Evolutionary conservation across 352 stramenopile species (phyloP), one percentile per base, ranked within the genome.

Genomic region (Paralagenidium karlingii): DNA sequence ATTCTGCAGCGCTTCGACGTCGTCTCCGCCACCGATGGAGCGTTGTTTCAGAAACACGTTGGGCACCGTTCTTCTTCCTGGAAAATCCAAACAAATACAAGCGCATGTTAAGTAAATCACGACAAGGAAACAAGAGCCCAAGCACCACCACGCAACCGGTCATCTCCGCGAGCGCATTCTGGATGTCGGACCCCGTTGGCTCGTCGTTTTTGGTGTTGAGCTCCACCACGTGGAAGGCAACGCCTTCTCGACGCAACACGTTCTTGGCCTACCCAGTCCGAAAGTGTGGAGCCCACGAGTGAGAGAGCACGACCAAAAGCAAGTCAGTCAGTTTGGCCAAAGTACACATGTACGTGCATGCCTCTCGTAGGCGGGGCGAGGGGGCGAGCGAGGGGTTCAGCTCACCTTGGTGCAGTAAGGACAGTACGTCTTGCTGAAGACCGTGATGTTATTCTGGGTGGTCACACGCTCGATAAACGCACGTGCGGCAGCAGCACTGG

Each of bases 41-140:
- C 90, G 60, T 45, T 89, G 88, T 42, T 87, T 87, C 32, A 99
- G 74, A 61, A 98, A 99, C 18, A 99, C 89, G 53, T 98, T 97
- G 2, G 95, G 94, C 30, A 98, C 93, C 5, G 87, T 97, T 34
- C 71, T 63, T 38, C 96, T 85, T 43, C 88, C 93, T 60, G 68
- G 79, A 40, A 16, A 28, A 24, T 3, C 34, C 25, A 12, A 20
- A 37, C 8, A 33, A 47, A 24, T 29, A 20, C 38, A 26, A 22
- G 22, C 24, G 24, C 24, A 12, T 38, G 25, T 26, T 10, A 1
- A n/a, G 20, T 10, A 25, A 30, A 1, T n/a, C 16, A 1, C 3
- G 19, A 12, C 8, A 18, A 2, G 8, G 15, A 26, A 28, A 13
- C 11, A 9, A 13, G 15, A 10, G 10, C 7, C 19, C 34, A 40